These are phyloP conservation scores for Diphasiastrum complanatum DNA, from an alignment of 83 land plant species.

Conservation along the genomic window DNA sequence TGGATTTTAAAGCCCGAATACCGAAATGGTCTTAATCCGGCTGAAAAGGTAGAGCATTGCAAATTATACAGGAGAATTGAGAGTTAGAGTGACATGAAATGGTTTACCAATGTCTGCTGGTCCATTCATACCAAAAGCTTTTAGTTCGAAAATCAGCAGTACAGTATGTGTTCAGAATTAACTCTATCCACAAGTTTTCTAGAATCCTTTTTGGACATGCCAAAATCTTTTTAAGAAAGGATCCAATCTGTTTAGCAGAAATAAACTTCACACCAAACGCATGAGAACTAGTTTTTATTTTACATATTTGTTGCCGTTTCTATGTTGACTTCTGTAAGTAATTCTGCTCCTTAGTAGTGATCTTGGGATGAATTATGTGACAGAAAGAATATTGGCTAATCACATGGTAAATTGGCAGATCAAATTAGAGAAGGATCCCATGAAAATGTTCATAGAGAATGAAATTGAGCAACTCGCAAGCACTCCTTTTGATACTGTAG, in stretches of 20 bases:
- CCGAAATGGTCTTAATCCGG: slow-evolving; percentile 75
- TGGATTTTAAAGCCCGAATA: slow-evolving; percentile 81
- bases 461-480: slow-evolving; percentile 63
- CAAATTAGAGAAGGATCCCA: slow-evolving; percentile 88
- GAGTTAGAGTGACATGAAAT: neutral
- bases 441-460: slow-evolving; percentile 63
- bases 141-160: too few relatives aligned
- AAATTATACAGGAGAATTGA: neutral
- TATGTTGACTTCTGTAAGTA: too few relatives aligned
- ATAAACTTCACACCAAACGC: too few relatives aligned
- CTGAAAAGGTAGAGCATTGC: slow-evolving; percentile 58
- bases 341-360: neutral
- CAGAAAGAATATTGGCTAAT: neutral
- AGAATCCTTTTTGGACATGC: too few relatives aligned
- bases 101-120: neutral
- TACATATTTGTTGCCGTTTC: too few relatives aligned
- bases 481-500: slow-evolving; percentile 59
- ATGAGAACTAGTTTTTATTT: too few relatives aligned
- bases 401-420: slow-evolving; percentile 26
- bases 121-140: neutral
- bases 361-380: slow-evolving; percentile 1
- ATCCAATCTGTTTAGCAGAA: too few relatives aligned
- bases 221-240: too few relatives aligned
- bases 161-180: too few relatives aligned
- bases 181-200: too few relatives aligned